These are phyloP conservation scores for Pichia inconspicua DNA, from an alignment of 1,139 yeast species.

Conservation along the genomic window DNA sequence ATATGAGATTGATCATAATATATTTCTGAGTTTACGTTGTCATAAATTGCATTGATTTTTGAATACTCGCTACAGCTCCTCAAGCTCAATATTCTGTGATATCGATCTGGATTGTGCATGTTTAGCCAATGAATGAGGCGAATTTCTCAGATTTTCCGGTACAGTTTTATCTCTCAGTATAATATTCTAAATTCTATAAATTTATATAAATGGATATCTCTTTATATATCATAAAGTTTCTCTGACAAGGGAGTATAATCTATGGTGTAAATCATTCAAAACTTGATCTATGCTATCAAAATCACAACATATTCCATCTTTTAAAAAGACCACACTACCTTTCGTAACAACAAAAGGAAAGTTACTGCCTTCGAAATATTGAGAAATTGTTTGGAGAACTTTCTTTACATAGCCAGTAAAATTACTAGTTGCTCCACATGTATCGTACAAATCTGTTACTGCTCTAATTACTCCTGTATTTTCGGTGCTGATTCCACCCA, in stretches of 20 bases:
- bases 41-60: too few species aligned
- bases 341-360: constrained; percentile 8
- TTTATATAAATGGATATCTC: not conserved
- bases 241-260: not conserved
- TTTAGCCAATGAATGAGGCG: too few species aligned
- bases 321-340: constrained; percentile 16
- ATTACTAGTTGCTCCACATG: not conserved
- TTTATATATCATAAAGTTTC: not conserved
- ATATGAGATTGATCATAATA: too few species aligned
- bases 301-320: constrained; percentile 23
- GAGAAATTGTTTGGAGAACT: not conserved
- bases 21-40: too few species aligned
- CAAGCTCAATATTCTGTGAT: too few species aligned
- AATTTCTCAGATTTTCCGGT: too few species aligned
- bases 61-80: too few species aligned
- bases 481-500: constrained; percentile 8
- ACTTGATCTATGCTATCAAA: constrained; percentile 16
- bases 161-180: too few species aligned
- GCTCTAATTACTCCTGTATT: constrained; percentile 5
- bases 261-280: constrained; percentile 16
- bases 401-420: not conserved
- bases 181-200: not conserved
- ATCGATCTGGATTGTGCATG: too few species aligned
- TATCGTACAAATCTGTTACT: not conserved
- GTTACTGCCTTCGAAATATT: constrained; percentile 16